phyloP scores from a whole-genome alignment of 495 filamentous ascomycete genomes.

The Apodospora peruviana region DNA sequence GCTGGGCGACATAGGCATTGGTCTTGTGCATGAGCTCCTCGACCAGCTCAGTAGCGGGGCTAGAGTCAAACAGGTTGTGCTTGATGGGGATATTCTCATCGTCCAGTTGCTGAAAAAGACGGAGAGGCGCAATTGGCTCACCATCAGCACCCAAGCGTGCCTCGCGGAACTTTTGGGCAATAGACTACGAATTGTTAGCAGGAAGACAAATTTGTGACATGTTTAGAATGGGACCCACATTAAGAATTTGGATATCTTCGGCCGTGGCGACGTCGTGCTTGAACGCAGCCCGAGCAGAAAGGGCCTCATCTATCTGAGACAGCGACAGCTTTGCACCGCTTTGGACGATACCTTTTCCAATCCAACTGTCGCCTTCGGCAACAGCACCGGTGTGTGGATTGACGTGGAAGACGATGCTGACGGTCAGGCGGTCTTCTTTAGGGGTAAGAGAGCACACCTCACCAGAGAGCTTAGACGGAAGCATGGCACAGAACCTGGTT shows the following conservation, averaged over 20 bases:
- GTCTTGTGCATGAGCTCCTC: constrained; percentile 92
- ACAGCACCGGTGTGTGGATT: constrained; percentile 71
- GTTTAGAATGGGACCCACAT: constrained; percentile 46
- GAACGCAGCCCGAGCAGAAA: constrained; percentile 55
- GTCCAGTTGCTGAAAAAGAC: constrained; percentile 88
- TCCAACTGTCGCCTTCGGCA: constrained; percentile 79
- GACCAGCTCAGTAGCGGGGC: constrained; percentile 82
- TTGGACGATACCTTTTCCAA: constrained; percentile 90
- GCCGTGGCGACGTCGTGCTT: constrained; percentile 54
- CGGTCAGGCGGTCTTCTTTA: constrained; percentile 80
- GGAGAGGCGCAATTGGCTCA: constrained; percentile 73
- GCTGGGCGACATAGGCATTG: constrained; percentile 83
- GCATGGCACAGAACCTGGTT: constrained; percentile 84
- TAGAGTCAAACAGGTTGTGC: constrained; percentile 91
- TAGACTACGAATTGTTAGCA: constrained; percentile 46
- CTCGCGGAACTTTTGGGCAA: constrained; percentile 85
- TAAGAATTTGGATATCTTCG: constrained; percentile 70
- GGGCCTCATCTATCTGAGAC: constrained; percentile 74
- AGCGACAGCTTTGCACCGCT: constrained; percentile 80
- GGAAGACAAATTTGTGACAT: not conserved
- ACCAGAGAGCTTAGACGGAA: constrained; percentile 75
- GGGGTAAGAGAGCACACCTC: constrained; percentile 86
- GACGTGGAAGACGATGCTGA: constrained; percentile 88
- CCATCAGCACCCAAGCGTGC: constrained; percentile 72
- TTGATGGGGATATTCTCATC: constrained; percentile 97